phyloP scores from a whole-genome alignment of 257 asterid genomes.

The Solanum sejunctum region DNA sequence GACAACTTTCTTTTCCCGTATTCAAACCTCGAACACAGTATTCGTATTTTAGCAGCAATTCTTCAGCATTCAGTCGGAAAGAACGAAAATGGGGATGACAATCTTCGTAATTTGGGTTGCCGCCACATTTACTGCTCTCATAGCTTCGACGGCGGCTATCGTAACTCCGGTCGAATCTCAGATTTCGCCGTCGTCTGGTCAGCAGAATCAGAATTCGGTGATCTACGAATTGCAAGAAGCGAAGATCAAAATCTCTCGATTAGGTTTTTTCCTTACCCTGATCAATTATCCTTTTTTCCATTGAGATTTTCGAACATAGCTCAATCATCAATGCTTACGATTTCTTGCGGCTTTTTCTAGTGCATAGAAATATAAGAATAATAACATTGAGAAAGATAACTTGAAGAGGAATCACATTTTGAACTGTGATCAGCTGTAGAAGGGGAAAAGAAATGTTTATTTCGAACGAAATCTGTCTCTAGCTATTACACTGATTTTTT shows the following conservation, averaged over 20 bases:
- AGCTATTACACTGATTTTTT: not conserved
- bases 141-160: conserved; percentile 17
- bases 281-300: not conserved
- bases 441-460: not conserved
- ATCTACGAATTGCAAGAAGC: conserved; percentile 37
- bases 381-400: not conserved
- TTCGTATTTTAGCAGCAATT: not conserved
- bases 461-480: not conserved
- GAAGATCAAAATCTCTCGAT: conserved; percentile 51
- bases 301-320: not conserved
- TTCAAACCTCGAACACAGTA: too few relatives aligned
- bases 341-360: not conserved
- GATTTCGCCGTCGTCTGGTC: conserved; percentile 18
- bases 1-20: too few relatives aligned
- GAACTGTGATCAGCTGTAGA: not conserved
- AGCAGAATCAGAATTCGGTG: conserved; percentile 13
- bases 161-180: conserved; percentile 5
- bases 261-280: conserved; percentile 31
- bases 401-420: not conserved
- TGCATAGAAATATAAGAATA: not conserved
- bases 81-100: conserved; percentile 19
- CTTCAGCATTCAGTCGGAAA: not conserved
- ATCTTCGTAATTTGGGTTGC: conserved; percentile 13
- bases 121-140: conserved; percentile 10
- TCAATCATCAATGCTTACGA: not conserved